Conservation (phyloP, 495 filamentous ascomycete genomes). For the Diplogelasinospora grovesii region DNA sequence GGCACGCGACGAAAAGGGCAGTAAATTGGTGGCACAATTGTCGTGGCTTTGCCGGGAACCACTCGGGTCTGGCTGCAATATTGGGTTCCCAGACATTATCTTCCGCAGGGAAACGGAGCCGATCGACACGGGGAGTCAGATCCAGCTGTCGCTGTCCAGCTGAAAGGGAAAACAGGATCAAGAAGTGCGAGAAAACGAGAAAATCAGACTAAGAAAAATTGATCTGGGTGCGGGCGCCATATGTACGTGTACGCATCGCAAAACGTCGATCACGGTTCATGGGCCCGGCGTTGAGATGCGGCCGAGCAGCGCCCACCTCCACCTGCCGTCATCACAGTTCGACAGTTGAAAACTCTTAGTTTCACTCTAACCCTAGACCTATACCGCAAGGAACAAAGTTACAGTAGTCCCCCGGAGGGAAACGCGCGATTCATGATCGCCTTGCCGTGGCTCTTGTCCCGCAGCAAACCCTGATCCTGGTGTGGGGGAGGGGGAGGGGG, state of each 20-base stretch:
- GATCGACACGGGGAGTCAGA: background rate
- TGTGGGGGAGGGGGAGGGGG: conserved; percentile 24
- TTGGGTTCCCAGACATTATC: conserved; percentile 5
- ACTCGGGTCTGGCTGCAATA: conserved; percentile 6
- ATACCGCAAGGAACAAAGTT: conserved; percentile 6
- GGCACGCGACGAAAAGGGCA: background rate
- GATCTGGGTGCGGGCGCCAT: conserved; percentile 4
- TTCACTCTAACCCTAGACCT: too few species aligned
- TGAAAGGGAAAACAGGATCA: background rate
- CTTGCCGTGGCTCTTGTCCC: conserved; percentile 17
- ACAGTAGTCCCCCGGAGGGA: conserved; percentile 12
- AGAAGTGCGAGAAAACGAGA: too few species aligned
- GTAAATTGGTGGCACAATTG: conserved; percentile 13
- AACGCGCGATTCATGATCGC: conserved; percentile 27
- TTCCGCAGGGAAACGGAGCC: background rate
- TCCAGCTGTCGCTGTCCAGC: too few species aligned
- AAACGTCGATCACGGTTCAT: conserved; percentile 3
- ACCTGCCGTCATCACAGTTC: conserved; percentile 4
- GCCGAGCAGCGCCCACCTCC: background rate
- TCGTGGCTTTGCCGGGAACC: conserved; percentile 9
- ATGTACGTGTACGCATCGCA: background rate
- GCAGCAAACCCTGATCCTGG: conserved; percentile 21
- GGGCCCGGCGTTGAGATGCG: background rate
- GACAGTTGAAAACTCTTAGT: too few species aligned
- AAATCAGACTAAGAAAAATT: too few species aligned